Evolutionary conservation across 2,329 filamentous ascomycete species (phyloP), one percentile per base, ranked within the genome.

Genomic region (Exophiala dermatitidis): DNA sequence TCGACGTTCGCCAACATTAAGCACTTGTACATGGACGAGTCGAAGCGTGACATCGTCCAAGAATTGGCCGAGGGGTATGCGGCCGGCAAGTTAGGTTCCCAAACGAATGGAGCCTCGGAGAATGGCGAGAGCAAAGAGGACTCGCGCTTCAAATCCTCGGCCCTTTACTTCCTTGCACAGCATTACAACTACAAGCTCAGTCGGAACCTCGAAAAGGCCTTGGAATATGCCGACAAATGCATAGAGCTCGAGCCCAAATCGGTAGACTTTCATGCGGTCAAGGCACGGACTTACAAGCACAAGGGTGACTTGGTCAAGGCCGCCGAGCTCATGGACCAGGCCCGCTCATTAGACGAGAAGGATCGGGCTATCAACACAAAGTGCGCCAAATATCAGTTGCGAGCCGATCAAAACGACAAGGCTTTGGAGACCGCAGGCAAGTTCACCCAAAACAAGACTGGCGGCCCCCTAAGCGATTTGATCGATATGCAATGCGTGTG

Each of bases 281-380:
- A 93, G 72, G 93, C 94, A 3, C 82, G 94, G 65, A 93, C 96
- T 77, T 85, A 84, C 73, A 98, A 98, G 75, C 90, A 98, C 69
- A 77, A 80, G 47, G 93, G 91, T 28, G 83, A 96, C 65, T 73
- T 84, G 4, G 74, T 80, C 60, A 88, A 87, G 70, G 93, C 94
- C 1, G 82, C 90, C 0, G 85, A 90, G 64, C 80, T 83, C 40
- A 97, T 98, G 89, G 87, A 96, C 63, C 77, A 85, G 60, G 93
- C 93, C 1, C 83, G 93, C 48, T 79, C 82, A 58, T 77, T 96
- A 58, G 94, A 98, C 66, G 82, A 86, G 61, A 89, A 85, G 72
- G 93, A 98, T 67, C 84, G 93, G 42, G 95, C 97, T 69, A 97
- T 97, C 77, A 98, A 98, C 77, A 94, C 90, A 60, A 98, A 98